Conservation (phyloP, 352 stramenopile species). For the Globisporangium spiculum region DNA sequence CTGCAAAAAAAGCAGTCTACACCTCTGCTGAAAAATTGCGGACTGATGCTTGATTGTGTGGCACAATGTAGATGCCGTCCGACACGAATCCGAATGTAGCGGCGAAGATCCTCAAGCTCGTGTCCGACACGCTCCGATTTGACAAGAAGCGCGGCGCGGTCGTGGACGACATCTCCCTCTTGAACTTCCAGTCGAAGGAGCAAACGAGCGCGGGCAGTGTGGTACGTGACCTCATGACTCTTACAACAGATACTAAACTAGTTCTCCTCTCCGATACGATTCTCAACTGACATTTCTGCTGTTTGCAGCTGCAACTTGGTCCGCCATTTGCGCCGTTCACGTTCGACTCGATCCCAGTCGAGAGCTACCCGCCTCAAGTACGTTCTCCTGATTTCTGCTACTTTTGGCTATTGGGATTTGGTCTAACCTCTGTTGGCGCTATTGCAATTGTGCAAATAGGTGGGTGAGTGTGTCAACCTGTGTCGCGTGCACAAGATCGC, state of each 20-base stretch:
- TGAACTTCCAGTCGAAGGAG: constrained; percentile 69
- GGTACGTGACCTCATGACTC: constrained; percentile 25
- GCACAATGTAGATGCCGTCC: constrained; percentile 40
- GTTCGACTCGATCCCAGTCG: constrained; percentile 69
- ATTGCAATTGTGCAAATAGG: constrained; percentile 20
- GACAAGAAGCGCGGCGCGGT: constrained; percentile 59
- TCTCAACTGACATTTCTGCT: not conserved
- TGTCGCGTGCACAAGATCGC: constrained; percentile 71
- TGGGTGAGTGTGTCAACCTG: constrained; percentile 67
- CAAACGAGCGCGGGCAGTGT: constrained; percentile 37
- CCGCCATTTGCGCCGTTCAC: constrained; percentile 61
- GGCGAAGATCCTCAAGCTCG: constrained; percentile 62
- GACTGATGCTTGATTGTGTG: not conserved
- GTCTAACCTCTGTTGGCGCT: not conserved
- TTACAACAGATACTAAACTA: not conserved
- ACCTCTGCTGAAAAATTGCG: not conserved
- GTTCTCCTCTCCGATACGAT: not conserved
- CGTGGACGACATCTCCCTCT: constrained; percentile 64
- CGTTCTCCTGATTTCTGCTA: not conserved
- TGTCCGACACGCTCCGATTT: constrained; percentile 68
- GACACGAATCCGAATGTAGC: constrained; percentile 62
- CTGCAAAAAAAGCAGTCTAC: not conserved
- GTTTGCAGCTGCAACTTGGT: constrained; percentile 52
- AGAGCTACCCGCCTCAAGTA: constrained; percentile 76
- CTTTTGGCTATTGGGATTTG: not conserved